Evolutionary conservation across 1,284 basidiomycete species (phyloP).

Genomic region (Tremellales sp.): DNA sequence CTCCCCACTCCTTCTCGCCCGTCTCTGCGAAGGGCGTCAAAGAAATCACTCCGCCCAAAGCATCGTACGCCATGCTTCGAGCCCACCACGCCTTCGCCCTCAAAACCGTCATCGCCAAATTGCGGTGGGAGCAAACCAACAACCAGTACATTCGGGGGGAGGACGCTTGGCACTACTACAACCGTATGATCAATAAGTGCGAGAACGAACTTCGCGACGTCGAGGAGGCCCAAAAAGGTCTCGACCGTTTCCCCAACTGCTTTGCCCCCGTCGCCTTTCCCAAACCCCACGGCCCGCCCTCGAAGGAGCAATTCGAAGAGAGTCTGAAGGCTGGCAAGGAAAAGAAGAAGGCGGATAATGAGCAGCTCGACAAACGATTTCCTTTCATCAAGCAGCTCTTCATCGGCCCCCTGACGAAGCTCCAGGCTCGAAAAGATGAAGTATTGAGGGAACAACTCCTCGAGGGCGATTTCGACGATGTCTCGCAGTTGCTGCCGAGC

Average conservation of each 20-base stretch:
- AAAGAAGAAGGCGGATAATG: slow-evolving; percentile 19
- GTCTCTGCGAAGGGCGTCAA: not conserved
- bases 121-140: slow-evolving; percentile 34
- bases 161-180: slow-evolving; percentile 28
- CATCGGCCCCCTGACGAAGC: slow-evolving; percentile 36
- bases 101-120: slow-evolving; percentile 29
- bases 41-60: slow-evolving; percentile 8
- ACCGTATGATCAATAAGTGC: slow-evolving; percentile 25
- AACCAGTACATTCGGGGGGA: slow-evolving; percentile 28
- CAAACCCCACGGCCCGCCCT: slow-evolving; percentile 28
- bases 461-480: slow-evolving; percentile 28
- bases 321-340: slow-evolving; percentile 13
- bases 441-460: slow-evolving; percentile 23
- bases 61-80: slow-evolving; percentile 29
- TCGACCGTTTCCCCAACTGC: slow-evolving; percentile 30
- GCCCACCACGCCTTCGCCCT: slow-evolving; percentile 26
- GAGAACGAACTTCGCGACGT: slow-evolving; percentile 29
- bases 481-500: slow-evolving; percentile 21
- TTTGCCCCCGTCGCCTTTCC: slow-evolving; percentile 20
- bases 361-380: slow-evolving; percentile 24
- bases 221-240: slow-evolving; percentile 27
- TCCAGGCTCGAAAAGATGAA: slow-evolving; percentile 27
- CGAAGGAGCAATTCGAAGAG: slow-evolving; percentile 22
- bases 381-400: slow-evolving; percentile 33
- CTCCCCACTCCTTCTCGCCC: not conserved